Conservation (phyloP, 2,329 filamentous ascomycete species). For the Colletotrichum shisoi region DNA sequence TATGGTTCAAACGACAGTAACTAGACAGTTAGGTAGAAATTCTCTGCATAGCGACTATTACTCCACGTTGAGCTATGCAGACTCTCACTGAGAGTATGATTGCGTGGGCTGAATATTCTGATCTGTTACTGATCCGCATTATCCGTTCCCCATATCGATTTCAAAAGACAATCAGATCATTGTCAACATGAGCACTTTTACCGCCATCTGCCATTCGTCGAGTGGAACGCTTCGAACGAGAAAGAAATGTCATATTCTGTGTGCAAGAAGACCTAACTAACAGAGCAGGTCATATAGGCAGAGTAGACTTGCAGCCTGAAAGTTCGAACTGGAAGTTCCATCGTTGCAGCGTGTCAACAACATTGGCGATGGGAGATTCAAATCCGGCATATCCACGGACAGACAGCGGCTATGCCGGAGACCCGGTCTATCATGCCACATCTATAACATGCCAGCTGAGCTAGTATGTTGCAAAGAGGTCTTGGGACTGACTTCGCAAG, state of each 20-base stretch:
- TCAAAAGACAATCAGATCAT: slow-evolving; percentile 8
- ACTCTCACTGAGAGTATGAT: background rate
- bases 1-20: too few species aligned
- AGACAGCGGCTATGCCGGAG: slow-evolving; percentile 18
- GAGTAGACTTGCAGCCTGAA: background rate
- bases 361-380: slow-evolving; percentile 3
- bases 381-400: slow-evolving; percentile 5
- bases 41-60: background rate
- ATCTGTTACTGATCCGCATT: background rate
- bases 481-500: slow-evolving; percentile 14
- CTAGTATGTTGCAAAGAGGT: slow-evolving; percentile 2
- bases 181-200: background rate
- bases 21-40: too few species aligned
- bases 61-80: too few species aligned
- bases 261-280: background rate
- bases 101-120: background rate
- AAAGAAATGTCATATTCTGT: background rate
- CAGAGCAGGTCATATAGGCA: slow-evolving; percentile 1
- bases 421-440: slow-evolving; percentile 2
- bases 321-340: background rate
- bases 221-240: slow-evolving; percentile 8
- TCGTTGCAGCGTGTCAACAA: background rate
- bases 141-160: background rate
- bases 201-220: slow-evolving; percentile 6
- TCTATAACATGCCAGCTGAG: slow-evolving; percentile 9